These are phyloP conservation scores for Penicillium antarcticum DNA, from an alignment of 495 filamentous ascomycete genomes.

Conservation along the genomic window DNA sequence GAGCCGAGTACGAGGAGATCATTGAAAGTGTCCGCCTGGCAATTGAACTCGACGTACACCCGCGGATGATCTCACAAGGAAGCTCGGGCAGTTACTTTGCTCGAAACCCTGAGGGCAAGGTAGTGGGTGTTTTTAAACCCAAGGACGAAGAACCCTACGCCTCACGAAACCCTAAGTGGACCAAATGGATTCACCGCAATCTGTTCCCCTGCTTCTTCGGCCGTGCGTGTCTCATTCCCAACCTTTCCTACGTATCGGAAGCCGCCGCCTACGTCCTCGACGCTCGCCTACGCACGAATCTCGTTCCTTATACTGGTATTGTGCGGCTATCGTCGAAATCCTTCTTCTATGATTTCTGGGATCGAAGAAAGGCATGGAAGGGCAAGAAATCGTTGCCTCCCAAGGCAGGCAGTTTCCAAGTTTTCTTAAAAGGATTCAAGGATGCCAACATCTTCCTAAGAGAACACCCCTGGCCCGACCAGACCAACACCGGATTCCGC, in stretches of 20 bases:
- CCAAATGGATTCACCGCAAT: conserved; percentile 92
- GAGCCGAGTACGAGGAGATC: conserved; percentile 77
- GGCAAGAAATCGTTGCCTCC: conserved; percentile 84
- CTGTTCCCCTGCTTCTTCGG: conserved; percentile 98
- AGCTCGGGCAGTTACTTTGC: conserved; percentile 99
- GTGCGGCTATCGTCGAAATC: conserved; percentile 93
- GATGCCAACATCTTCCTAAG: conserved; percentile 94
- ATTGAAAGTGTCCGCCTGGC: conserved; percentile 87
- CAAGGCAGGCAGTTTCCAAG: conserved; percentile 94
- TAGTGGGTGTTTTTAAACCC: conserved; percentile 97
- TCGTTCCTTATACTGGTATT: conserved; percentile 96
- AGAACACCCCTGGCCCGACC: conserved; percentile 98
- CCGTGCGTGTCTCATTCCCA: conserved; percentile 92
- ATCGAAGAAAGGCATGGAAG: conserved; percentile 80
- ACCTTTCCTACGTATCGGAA: conserved; percentile 98
- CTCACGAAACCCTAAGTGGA: conserved; percentile 89
- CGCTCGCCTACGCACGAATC: conserved; percentile 79
- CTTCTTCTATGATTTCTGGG: conserved; percentile 98
- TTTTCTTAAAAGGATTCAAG: conserved; percentile 94
- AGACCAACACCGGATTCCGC: conserved; percentile 72
- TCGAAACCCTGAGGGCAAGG: conserved; percentile 82
- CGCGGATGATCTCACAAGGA: conserved; percentile 92
- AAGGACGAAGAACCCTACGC: conserved; percentile 99
- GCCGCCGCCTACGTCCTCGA: conserved; percentile 95
- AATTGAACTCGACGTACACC: conserved; percentile 89